Conservation (phyloP, 768 basidiomycete species). For the Termitomyces sp. region DNA sequence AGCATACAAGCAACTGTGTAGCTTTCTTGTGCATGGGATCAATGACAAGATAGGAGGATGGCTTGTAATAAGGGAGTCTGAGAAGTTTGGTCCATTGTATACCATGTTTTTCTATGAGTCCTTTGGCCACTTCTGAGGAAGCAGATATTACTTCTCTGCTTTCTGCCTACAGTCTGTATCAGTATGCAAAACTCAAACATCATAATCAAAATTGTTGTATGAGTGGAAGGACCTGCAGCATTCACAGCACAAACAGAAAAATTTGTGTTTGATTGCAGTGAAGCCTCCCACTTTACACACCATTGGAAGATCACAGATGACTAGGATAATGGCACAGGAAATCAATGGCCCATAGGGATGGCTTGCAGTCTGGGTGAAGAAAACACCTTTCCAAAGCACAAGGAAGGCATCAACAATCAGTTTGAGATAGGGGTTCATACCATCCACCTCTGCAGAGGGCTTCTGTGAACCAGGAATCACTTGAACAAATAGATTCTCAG, state of each 20-base stretch:
- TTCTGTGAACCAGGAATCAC: slow-evolving; percentile 32
- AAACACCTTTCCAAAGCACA: slow-evolving; percentile 13
- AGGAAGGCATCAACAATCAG: slow-evolving; percentile 17
- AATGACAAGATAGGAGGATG: too few species aligned
- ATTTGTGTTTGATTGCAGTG: slow-evolving; percentile 8
- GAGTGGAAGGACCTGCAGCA: background rate
- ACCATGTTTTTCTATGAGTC: too few species aligned
- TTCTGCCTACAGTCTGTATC: slow-evolving; percentile 1
- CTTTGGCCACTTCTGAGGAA: too few species aligned
- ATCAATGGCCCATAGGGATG: slow-evolving; percentile 8
- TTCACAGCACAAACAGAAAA: slow-evolving; percentile 10
- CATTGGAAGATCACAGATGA: slow-evolving; percentile 28
- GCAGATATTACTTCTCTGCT: too few species aligned
- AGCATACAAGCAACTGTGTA: background rate
- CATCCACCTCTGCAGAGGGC: slow-evolving; percentile 14
- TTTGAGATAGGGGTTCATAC: slow-evolving; percentile 19
- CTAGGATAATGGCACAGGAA: slow-evolving; percentile 13
- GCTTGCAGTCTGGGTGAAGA: too few species aligned
- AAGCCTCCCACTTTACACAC: slow-evolving; percentile 6
- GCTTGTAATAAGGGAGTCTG: too few species aligned
- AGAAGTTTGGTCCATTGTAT: too few species aligned
- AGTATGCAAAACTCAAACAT: slow-evolving; percentile 15
- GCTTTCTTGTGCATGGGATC: slow-evolving; percentile 24
- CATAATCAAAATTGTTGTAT: background rate
- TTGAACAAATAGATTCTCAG: slow-evolving; percentile 31